These are phyloP conservation scores for Solanum pimpinellifolium DNA, from an alignment of 257 asterid species.

Conservation along the genomic window DNA sequence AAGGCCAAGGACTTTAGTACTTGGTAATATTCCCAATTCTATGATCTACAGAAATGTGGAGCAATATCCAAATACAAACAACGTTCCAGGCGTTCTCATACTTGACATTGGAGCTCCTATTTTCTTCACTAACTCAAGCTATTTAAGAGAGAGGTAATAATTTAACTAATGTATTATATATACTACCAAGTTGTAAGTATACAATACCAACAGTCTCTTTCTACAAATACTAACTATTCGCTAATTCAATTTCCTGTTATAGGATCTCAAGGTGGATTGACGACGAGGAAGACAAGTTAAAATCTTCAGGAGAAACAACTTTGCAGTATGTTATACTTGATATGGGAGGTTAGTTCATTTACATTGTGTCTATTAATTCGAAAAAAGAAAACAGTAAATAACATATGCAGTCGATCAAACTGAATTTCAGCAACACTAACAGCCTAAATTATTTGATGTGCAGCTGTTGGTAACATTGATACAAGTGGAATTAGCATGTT, in stretches of 20 bases:
- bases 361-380: background rate
- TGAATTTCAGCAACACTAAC: background rate
- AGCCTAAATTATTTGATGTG: background rate
- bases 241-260: background rate
- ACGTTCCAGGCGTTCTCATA: constrained; percentile 63
- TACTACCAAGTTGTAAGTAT: background rate
- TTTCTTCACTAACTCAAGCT: constrained; percentile 78
- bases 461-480: constrained; percentile 95
- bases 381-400: background rate
- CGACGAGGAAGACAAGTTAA: constrained; percentile 73
- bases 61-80: constrained; percentile 58
- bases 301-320: constrained; percentile 34
- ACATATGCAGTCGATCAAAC: background rate
- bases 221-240: background rate
- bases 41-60: constrained; percentile 67
- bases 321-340: constrained; percentile 62
- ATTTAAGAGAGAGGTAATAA: constrained; percentile 81
- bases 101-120: constrained; percentile 87
- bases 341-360: constrained; percentile 59
- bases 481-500: constrained; percentile 96
- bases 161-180: background rate
- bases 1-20: constrained; percentile 68
- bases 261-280: constrained; percentile 89
- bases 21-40: constrained; percentile 77
- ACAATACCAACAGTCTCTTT: background rate